A percentile compares a stretch with the other conserved stretches of the same genome.
phyloP scores from a whole-genome alignment of 2,329 filamentous ascomycete genomes.

The Neodidymelliopsis sp. region DNA sequence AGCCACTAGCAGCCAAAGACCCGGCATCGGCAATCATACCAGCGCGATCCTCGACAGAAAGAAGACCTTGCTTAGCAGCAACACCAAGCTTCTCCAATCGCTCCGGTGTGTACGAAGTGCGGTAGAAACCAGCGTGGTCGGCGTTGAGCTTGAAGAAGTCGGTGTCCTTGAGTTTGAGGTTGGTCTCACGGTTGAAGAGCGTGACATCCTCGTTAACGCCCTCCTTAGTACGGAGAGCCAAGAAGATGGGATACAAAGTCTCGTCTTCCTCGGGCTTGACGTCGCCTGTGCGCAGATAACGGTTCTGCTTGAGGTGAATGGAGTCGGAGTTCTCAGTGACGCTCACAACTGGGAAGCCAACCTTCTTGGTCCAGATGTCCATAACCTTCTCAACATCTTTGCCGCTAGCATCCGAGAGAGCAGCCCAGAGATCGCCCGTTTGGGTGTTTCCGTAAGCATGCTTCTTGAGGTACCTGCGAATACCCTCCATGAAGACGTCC shows the following conservation, averaged over 20 bases:
- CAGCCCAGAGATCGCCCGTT: constrained; percentile 89
- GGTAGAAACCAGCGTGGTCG: constrained; percentile 91
- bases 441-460: constrained; percentile 96
- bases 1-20: constrained; percentile 86
- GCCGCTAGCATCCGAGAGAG: constrained; percentile 85
- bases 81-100: constrained; percentile 86
- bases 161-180: constrained; percentile 77
- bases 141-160: constrained; percentile 98
- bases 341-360: constrained; percentile 89
- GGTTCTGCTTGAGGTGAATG: constrained; percentile 91
- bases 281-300: constrained; percentile 90
- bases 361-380: constrained; percentile 96
- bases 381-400: constrained; percentile 91
- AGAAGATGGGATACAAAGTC: constrained; percentile 86
- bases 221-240: constrained; percentile 84
- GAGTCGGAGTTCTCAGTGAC: constrained; percentile 78
- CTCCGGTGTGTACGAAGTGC: constrained; percentile 84
- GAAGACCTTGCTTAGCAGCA: constrained; percentile 79
- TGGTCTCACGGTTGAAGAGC: constrained; percentile 73
- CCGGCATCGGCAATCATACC: constrained; percentile 93
- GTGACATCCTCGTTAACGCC: constrained; percentile 81
- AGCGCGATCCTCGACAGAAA: constrained; percentile 88
- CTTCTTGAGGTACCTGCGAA: constrained; percentile 90
- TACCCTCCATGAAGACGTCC: constrained; percentile 89
- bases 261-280: constrained; percentile 92